phyloP scores from a whole-genome alignment of 257 asterid species.

The Solanum peruvianum region DNA sequence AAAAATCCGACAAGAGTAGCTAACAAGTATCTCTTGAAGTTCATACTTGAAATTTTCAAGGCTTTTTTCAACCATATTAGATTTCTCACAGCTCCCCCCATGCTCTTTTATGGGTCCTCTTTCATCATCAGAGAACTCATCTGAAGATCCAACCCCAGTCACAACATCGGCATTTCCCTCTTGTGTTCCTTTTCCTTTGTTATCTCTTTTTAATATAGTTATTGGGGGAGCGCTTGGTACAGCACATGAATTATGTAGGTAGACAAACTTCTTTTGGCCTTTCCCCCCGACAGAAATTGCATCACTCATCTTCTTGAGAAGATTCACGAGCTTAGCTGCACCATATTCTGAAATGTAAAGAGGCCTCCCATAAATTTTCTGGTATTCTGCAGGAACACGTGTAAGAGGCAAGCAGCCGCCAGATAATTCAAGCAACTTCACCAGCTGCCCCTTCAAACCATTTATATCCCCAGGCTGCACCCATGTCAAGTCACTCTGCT shows the following conservation, averaged over 20 bases:
- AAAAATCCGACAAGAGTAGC: conserved; percentile 63
- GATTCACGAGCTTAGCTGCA: conserved; percentile 51
- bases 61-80: conserved; percentile 13
- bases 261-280: conserved; percentile 46
- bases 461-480: conserved; percentile 83
- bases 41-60: conserved; percentile 54
- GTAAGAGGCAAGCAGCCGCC: conserved; percentile 63
- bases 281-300: conserved; percentile 42
- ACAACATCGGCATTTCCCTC: conserved; percentile 22
- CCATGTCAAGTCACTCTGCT: conserved; percentile 42
- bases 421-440: conserved; percentile 53
- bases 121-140: conserved; percentile 63
- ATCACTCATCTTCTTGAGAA: conserved; percentile 68
- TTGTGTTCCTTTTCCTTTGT: conserved; percentile 33
- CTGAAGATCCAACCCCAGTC: conserved; percentile 41
- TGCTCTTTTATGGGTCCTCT: conserved; percentile 22
- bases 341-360: conserved; percentile 71
- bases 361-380: conserved; percentile 64
- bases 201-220: conserved; percentile 33
- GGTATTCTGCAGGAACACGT: conserved; percentile 66
- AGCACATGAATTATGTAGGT: conserved; percentile 27
- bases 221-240: conserved; percentile 20
- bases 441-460: conserved; percentile 73
- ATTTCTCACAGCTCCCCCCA: conserved; percentile 9
- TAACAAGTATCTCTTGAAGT: conserved; percentile 85